Base-by-base conservation (phyloP, 805 yeast genomes). In the Yamadazyma nakazawae region DNA sequence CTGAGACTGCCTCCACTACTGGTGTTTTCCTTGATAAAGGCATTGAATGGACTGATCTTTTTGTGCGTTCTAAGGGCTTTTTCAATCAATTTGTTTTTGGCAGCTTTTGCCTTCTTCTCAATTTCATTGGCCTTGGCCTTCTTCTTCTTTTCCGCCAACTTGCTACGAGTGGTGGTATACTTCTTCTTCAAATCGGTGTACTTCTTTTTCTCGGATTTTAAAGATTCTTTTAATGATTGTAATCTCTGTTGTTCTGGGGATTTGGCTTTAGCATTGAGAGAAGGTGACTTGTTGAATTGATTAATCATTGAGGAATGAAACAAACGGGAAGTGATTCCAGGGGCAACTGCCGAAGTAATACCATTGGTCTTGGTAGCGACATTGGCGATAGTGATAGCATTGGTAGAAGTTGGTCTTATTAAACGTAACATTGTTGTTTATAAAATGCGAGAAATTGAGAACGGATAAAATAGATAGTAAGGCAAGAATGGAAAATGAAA, bases 71-170 rank as follows among this genome's bases (percentile, higher is more conserved):
- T 51, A 28, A 50, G 46, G 17, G 56, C 56, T n/a, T 46, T 36
- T 1, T 26, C 44, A 11, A 43, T 17, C 13, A 40, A 32, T 18
- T 45, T 43, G 9, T 52, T 50, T 24, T 53, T 45, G 42, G 53
- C 59, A 35, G 52, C 56, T 51, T 58, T 57, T 2, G 43, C 47
- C 47, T 57, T 50, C 38, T 47, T 48, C 32, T 49, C 54, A 12
- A 51, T 51, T 13, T 44, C 57, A 50, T 56, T 59, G 28, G 51
- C 51, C 40, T 53, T 53, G 4, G 39, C 53, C 49, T 60, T 52
- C 45, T 56, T 50, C 42, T 57, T 57, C 17, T 49, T 51, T 43
- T 52, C 40, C 36, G 42, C 34, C 40, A 51, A 14, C 42, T 46
- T 43, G 14, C 18, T 47, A 52, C 55, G 42, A 50, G 58, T 45